Base-by-base conservation (phyloP, 2,329 filamentous ascomycete species). In the Hypoxylon sp. region DNA sequence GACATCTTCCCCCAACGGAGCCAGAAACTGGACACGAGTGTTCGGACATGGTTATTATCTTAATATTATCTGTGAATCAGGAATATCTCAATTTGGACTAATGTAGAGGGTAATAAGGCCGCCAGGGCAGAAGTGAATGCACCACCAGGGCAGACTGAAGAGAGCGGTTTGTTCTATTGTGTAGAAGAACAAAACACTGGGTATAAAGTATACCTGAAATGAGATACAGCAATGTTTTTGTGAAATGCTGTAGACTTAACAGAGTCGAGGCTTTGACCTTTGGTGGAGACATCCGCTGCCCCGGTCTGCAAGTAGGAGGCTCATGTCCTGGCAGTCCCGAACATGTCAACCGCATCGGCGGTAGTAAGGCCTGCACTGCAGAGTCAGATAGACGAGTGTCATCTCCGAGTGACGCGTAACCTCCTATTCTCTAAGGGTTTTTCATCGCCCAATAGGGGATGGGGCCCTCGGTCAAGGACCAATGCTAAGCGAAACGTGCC, bases 1-100 rank as follows among this genome's bases (percentile, higher is more conserved):
- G 76, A 57, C 61, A 66, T 61, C 29, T 61, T 14, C 65, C 68
- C 14, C 68, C 60, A 30, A 70, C 34, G 25, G 68, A 68, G 46
- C 68, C 68, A 32, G 68, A 70, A 14, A 68, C 68, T 23, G 68
- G 68, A 34, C 68, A 70, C 6, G 68, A 70, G 23, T 59, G 65
- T 63, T 70, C 68, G 43, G 65, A 70, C 68, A 70, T 70, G 62
- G 30, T 50, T 65, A 61, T 51, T 58, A 43, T 59, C 41, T 63
- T 56, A 37, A 37, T 56, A 67, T 46, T 57, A 56, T 61, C 41
- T n/a, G 39, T 14, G 30, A 59, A 55, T 8, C 57, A 57, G 21
- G 16, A 46, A 51, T 59, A 58, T 54, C 27, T 61, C 23, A 43
- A 46, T 27, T 39, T n/a, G 54, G 29, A 50, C 45, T 48, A 46